These are phyloP conservation scores for Chenopodium formosanum DNA, from an alignment of 148 eudicot genomes.

Conservation along the genomic window DNA sequence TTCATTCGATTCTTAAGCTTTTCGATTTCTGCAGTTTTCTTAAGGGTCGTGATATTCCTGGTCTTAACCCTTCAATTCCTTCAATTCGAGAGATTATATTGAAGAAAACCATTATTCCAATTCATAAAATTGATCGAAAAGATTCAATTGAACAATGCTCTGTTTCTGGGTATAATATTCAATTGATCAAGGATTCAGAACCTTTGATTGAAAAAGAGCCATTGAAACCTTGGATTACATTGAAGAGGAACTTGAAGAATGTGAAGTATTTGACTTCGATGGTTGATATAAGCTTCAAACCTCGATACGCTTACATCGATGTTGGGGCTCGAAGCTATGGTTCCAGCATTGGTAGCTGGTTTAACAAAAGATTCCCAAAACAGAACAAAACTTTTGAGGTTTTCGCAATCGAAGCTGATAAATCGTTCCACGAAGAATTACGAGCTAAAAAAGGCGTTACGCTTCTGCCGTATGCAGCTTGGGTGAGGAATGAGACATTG, in stretches of 20 bases:
- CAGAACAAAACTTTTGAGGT: constrained; percentile 72
- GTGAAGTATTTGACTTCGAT: constrained; percentile 58
- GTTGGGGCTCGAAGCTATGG: constrained; percentile 88
- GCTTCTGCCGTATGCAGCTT: constrained; percentile 78
- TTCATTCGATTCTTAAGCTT: constrained; percentile 62
- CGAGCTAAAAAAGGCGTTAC: constrained; percentile 57
- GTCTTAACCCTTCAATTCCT: constrained; percentile 4
- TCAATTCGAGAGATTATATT: constrained; percentile 57
- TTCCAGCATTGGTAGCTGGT: constrained; percentile 88
- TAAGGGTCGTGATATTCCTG: constrained; percentile 43
- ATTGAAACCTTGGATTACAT: constrained; percentile 74
- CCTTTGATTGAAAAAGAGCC: constrained; percentile 65
- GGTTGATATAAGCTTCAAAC: constrained; percentile 70
- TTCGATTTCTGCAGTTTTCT: constrained; percentile 23
- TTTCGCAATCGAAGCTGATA: constrained; percentile 84
- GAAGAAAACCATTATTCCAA: constrained; percentile 29
- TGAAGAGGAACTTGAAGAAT: constrained; percentile 63
- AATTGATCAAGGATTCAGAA: constrained; percentile 3
- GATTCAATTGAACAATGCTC: not conserved
- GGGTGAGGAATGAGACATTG: constrained; percentile 79
- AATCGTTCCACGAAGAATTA: constrained; percentile 59
- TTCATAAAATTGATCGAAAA: not conserved
- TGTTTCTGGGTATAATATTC: constrained; percentile 52
- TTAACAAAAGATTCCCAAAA: constrained; percentile 75
- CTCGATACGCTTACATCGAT: constrained; percentile 62